A percentile compares a stretch with the other conserved stretches of the same genome.
Conservation (phyloP, 768 basidiomycete species). For the Suillus sp. region DNA sequence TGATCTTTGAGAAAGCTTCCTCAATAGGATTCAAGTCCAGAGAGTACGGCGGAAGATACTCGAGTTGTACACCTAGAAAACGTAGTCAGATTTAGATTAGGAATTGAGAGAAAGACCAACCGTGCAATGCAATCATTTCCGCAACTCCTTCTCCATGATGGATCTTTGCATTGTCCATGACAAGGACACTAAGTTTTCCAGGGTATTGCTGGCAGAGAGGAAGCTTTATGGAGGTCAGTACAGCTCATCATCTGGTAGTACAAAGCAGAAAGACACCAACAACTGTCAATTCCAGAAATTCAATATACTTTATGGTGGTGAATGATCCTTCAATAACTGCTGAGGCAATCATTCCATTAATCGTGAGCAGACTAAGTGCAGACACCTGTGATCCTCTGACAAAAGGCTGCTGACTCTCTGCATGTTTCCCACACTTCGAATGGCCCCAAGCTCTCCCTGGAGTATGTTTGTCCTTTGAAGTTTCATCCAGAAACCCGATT, state of each 20-base stretch:
- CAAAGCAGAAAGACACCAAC: constrained; percentile 18
- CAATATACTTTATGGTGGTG: constrained; percentile 24
- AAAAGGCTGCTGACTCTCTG: constrained; percentile 7
- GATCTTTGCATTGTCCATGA: constrained; percentile 16
- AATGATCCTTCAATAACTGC: constrained; percentile 36
- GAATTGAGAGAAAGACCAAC: too few species aligned
- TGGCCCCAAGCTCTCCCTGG: constrained; percentile 23
- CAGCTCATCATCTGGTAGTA: too few species aligned
- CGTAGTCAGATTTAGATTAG: too few species aligned
- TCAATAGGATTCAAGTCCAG: constrained; percentile 44
- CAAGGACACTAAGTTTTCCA: constrained; percentile 19
- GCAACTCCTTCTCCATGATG: constrained; percentile 26
- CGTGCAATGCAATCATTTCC: constrained; percentile 25
- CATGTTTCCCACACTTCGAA: constrained; percentile 26
- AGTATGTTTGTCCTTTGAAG: constrained; percentile 35
- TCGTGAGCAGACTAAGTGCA: constrained; percentile 28
- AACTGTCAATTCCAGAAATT: constrained; percentile 32
- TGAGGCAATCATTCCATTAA: constrained; percentile 34
- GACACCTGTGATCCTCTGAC: constrained; percentile 17
- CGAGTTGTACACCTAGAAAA: constrained; percentile 28
- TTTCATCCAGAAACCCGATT: constrained; percentile 39
- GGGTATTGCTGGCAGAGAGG: constrained; percentile 27
- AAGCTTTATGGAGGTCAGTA: constrained; percentile 14
- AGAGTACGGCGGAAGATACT: constrained; percentile 40
- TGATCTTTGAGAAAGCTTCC: constrained; percentile 32